Conservation (phyloP, 441 rosid species). For the Adansonia gregorii region DNA sequence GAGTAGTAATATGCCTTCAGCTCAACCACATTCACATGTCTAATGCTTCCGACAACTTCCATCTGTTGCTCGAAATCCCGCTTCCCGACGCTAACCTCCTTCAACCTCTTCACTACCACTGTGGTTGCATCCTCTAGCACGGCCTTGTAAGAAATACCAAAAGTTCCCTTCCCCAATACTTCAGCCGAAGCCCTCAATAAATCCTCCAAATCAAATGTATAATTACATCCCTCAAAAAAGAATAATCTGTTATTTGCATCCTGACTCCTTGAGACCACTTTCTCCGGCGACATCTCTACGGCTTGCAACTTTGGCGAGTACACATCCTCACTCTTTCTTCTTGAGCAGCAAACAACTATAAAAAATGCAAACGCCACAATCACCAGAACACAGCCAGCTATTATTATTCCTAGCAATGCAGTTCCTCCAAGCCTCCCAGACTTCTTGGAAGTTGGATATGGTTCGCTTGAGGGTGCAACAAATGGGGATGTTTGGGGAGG, state of each 20-base stretch:
- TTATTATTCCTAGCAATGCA: conserved; percentile 52
- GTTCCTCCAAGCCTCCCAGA: conserved; percentile 49
- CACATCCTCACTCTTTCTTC: conserved; percentile 44
- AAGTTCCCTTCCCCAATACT: conserved; percentile 88
- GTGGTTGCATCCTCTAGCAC: conserved; percentile 78
- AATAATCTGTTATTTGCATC: conserved; percentile 67
- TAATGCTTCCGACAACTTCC: conserved; percentile 75
- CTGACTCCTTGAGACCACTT: conserved; percentile 58
- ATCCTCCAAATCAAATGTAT: conserved; percentile 84
- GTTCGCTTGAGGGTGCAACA: conserved; percentile 35
- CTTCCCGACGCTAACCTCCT: conserved; percentile 79
- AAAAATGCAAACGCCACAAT: conserved; percentile 52
- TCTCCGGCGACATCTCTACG: conserved; percentile 67
- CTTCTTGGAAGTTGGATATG: conserved; percentile 36
- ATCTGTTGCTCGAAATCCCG: conserved; percentile 98
- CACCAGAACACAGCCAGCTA: conserved; percentile 53
- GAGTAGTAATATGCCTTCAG: conserved; percentile 86
- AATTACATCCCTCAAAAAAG: conserved; percentile 80
- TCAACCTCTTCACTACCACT: conserved; percentile 86
- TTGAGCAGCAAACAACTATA: conserved; percentile 55
- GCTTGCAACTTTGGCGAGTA: conserved; percentile 52
- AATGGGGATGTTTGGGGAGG: conserved; percentile 41
- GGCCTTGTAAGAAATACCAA: conserved; percentile 87
- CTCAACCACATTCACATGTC: conserved; percentile 78
- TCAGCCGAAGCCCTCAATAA: conserved; percentile 93